These are phyloP conservation scores for Ballota nigra DNA, from an alignment of 257 asterid species.

Conservation along the genomic window DNA sequence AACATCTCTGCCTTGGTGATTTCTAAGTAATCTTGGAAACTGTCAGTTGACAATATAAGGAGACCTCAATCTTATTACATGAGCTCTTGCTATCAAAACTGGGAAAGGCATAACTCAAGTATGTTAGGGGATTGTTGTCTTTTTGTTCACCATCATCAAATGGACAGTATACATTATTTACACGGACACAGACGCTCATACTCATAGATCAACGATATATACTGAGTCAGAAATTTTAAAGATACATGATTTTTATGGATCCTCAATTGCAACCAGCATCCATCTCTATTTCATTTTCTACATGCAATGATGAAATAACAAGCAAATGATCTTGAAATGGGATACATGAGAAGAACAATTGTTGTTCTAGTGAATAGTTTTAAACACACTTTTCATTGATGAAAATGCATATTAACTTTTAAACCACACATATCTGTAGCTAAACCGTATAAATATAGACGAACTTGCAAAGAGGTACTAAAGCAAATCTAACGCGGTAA, in stretches of 20 bases:
- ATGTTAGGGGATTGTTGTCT: background rate
- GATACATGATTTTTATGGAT: background rate
- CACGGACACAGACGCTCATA: background rate
- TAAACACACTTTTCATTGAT: background rate
- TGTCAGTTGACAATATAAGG: background rate
- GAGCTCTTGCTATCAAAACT: background rate
- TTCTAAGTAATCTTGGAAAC: background rate
- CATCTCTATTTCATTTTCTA: background rate
- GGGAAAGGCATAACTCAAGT: background rate
- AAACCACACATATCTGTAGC: background rate
- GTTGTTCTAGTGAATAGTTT: background rate
- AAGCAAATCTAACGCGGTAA: slow-evolving; percentile 42
- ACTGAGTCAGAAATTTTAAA: background rate
- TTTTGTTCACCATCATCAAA: background rate
- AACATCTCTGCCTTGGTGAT: background rate
- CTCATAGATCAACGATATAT: background rate
- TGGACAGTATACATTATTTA: no score
- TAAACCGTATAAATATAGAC: background rate
- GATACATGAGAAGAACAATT: background rate
- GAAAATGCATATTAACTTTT: background rate
- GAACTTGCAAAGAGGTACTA: background rate
- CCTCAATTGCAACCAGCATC: background rate
- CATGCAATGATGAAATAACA: background rate
- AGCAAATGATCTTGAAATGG: background rate
- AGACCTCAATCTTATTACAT: background rate